Evolutionary conservation across 1,284 basidiomycete species (phyloP), one percentile per base, ranked within the genome.

Genomic region (Xanthoconium separans): DNA sequence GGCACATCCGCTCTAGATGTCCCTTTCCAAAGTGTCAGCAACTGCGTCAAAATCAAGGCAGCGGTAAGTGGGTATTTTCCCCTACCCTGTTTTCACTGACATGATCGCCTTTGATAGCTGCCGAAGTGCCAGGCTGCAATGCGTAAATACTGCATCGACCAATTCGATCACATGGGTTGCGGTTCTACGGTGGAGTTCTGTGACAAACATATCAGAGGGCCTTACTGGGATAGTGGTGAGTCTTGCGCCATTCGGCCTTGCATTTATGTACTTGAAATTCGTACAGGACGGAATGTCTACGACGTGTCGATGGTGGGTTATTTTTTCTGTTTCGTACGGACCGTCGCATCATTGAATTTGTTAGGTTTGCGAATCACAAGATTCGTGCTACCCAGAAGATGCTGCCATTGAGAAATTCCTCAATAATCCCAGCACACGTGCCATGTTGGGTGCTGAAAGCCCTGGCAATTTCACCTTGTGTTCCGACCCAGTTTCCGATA

Each of bases 181-280:
- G 68, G 70, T 33, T 83, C 84, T 11, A 82, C 86, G 1, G 72
- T 82, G 29, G 65, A 65, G n/a, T 88, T 89, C 66, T 90, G 88
- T 66, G 77, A 81, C 55, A 69, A 59, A 34, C 74, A 84, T 58
- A 65, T 85, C n/a, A 82, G 80, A 43, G 73, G 73, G 2, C 74
- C 64, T 2, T 80, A 80, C 71, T 77, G 75, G 76, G 74, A 69
- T 16, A 83, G 76, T 50, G 80, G 82, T 82, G 40, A 55, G 75
- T 60, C 24, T 48, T 34, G 9, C 31, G n/a, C 27, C n/a, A 4
- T 44, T 2, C 6, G n/a, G 22, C 24, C 47, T 34, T 51, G 6
- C 27, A 27, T 27, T 22, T 22, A 44, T 40, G 27, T 2, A 44
- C 29, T 48, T 39, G 33, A 30, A 39, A 27, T 24, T 3, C 56